phyloP scores from a whole-genome alignment of 2,329 filamentous ascomycete genomes.

The Aotearoamyces nothofagi region DNA sequence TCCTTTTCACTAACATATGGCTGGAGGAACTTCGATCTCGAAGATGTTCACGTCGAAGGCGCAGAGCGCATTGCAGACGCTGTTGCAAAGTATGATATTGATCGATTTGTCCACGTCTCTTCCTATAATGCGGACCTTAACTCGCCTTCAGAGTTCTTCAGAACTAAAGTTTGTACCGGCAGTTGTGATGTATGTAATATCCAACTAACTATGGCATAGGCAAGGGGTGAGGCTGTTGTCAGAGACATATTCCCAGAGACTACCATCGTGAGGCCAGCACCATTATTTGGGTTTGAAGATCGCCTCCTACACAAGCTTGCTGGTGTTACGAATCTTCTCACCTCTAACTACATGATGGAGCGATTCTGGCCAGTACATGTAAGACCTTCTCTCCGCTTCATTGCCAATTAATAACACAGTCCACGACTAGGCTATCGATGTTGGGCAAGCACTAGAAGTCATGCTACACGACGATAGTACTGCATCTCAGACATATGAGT shows the following conservation, averaged over 20 bases:
- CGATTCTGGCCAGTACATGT: slow-evolving; percentile 85
- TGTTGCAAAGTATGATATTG: slow-evolving; percentile 93
- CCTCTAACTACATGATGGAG: slow-evolving; percentile 87
- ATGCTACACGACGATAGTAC: slow-evolving; percentile 89
- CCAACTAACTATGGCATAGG: slow-evolving; percentile 29
- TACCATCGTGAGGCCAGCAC: slow-evolving; percentile 87
- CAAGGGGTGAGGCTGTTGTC: slow-evolving; percentile 65
- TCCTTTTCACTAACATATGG: too few species aligned
- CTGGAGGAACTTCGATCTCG: slow-evolving; percentile 85
- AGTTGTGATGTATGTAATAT: too few species aligned
- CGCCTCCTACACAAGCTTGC: slow-evolving; percentile 78
- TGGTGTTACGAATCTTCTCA: slow-evolving; percentile 65
- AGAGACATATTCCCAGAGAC: slow-evolving; percentile 90
- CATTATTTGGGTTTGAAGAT: slow-evolving; percentile 92
- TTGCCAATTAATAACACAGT: slow-evolving; percentile 1
- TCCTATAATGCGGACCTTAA: slow-evolving; percentile 77
- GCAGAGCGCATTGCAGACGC: slow-evolving; percentile 86
- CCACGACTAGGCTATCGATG: slow-evolving; percentile 58
- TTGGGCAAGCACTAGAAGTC: slow-evolving; percentile 73
- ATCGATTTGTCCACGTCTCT: slow-evolving; percentile 92
- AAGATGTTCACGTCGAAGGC: slow-evolving; percentile 87
- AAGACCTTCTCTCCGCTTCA: slow-evolving; percentile 15
- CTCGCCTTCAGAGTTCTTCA: slow-evolving; percentile 78
- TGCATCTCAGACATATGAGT: slow-evolving; percentile 79
- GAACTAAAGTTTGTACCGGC: slow-evolving; percentile 66